These are phyloP conservation scores for Stachybotrys echinatus DNA, from an alignment of 2,329 filamentous ascomycete genomes.

Conservation along the genomic window DNA sequence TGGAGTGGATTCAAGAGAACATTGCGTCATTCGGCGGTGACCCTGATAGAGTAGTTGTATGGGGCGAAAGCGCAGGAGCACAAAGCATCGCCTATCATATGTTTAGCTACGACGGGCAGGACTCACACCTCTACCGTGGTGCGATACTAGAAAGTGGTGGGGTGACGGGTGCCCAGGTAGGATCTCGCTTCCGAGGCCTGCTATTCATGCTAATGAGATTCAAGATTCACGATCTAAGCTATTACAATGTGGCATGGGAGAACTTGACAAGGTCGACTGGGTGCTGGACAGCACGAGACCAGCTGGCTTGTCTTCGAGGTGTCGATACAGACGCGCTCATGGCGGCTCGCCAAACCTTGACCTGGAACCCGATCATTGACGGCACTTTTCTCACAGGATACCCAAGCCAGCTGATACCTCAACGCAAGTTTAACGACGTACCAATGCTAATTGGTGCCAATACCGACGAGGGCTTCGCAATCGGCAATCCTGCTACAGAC, in stretches of 20 bases:
- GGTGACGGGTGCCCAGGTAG: background rate
- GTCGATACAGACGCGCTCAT: conserved; percentile 25
- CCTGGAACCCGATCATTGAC: conserved; percentile 39
- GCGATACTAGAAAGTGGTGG: conserved; percentile 50
- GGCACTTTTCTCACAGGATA: conserved; percentile 42
- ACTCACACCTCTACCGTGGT: conserved; percentile 49
- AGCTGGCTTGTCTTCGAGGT: conserved; percentile 30
- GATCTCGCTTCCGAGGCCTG: background rate
- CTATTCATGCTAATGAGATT: conserved; percentile 1
- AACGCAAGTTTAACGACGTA: conserved; percentile 35
- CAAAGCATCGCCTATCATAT: conserved; percentile 41
- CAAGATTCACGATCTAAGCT: conserved; percentile 20
- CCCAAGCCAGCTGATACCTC: conserved; percentile 36
- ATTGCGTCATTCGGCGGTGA: conserved; percentile 46
- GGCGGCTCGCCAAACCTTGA: conserved; percentile 26
- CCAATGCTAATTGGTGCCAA: conserved; percentile 43
- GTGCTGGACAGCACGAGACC: conserved; percentile 26
- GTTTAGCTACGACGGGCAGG: conserved; percentile 48
- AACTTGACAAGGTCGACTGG: conserved; percentile 17
- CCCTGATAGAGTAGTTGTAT: conserved; percentile 38
- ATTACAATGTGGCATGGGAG: conserved; percentile 18
- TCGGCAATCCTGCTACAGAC: conserved; percentile 34
- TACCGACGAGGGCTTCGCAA: conserved; percentile 40
- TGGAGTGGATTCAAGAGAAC: conserved; percentile 49
- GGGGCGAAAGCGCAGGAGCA: conserved; percentile 40